Percentiles rank a stretch among this genome's conserved stretches.
phyloP scores from a whole-genome alignment of 176 grass and related monocot species.

The Themeda triandra region DNA sequence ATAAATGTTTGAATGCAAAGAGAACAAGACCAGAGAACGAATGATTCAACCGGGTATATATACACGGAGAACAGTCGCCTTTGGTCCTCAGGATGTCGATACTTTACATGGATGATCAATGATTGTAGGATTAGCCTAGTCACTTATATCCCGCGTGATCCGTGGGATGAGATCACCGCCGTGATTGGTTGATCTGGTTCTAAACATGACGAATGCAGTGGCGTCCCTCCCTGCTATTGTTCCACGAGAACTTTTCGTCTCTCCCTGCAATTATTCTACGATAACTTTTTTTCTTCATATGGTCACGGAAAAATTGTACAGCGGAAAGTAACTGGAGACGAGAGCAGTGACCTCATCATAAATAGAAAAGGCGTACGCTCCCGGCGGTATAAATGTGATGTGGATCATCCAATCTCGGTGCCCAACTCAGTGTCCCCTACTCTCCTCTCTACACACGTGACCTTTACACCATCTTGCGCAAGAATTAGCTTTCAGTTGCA shows the following conservation, averaged over 20 bases:
- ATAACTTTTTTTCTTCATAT: background rate
- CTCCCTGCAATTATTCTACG: background rate
- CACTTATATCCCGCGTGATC: too few species aligned
- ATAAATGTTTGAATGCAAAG: too few species aligned
- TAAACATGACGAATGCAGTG: background rate
- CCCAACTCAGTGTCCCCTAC: background rate
- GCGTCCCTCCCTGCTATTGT: background rate
- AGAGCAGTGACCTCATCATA: background rate
- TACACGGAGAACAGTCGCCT: too few species aligned
- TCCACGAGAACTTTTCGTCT: background rate
- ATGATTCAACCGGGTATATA: too few species aligned
- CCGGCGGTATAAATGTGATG: background rate
- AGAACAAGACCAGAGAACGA: too few species aligned
- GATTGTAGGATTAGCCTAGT: too few species aligned
- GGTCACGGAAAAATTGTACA: background rate
- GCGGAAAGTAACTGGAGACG: background rate
- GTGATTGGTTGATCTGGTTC: too few species aligned
- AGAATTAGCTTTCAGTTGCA: background rate
- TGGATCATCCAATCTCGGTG: background rate
- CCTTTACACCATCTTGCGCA: background rate
- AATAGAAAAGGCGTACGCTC: background rate
- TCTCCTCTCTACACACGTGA: background rate
- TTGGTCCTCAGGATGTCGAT: too few species aligned
- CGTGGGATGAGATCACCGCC: too few species aligned
- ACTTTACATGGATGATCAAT: too few species aligned